Base-by-base conservation (phyloP, 1,284 basidiomycete genomes). In the Ceratorhiza oryzae-sativae region DNA sequence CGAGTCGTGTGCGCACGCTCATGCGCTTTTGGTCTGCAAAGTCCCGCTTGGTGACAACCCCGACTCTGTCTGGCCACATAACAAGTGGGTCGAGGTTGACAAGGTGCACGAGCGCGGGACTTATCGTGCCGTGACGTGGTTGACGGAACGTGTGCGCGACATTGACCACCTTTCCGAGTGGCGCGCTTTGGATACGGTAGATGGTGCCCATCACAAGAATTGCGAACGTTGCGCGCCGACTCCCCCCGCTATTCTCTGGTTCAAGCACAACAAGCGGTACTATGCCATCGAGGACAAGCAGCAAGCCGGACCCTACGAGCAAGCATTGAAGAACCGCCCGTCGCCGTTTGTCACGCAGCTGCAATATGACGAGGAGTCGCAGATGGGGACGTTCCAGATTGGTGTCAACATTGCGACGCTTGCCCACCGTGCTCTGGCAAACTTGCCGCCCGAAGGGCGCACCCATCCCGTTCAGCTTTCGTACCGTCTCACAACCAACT, bases 381-480 rank as follows among this genome's bases (percentile, higher is more conserved):
- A 84, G 9, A 79, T 83, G 1, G 95, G 94, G 0, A 85, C 86
- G 48, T 88, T 97, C 62, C 88, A 91, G 62, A 90, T 98, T 51
- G 95, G 94, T 30, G 86, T 97, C 77, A 98, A 98, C 78, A 85
- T 94, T 45, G 86, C 91, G 0, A 94, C 95, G 0, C 85, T 98
- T 41, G 85, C 94, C 71, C 95, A 98, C 79, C 92, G 94, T 45
- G 95, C 95, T 0, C 80, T 92, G 41, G 89, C 94, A 0, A 88
- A 92, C 53, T 84, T 98, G 39, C 95, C 95, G 8, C 79, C 84
- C 8, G 80, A 78, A 30, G 84, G 84, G 73, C 85, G 86, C 12
- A 79, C 82, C 0, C 87, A 86, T 39, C 79, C 81, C 1, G 84
- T 88, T 0, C 80, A 81, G 0, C 80, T 95, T 0, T 88, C 92